phyloP scores from a whole-genome alignment of 2,329 filamentous ascomycete species.

The Pseudopyrenochaeta lycopersici region DNA sequence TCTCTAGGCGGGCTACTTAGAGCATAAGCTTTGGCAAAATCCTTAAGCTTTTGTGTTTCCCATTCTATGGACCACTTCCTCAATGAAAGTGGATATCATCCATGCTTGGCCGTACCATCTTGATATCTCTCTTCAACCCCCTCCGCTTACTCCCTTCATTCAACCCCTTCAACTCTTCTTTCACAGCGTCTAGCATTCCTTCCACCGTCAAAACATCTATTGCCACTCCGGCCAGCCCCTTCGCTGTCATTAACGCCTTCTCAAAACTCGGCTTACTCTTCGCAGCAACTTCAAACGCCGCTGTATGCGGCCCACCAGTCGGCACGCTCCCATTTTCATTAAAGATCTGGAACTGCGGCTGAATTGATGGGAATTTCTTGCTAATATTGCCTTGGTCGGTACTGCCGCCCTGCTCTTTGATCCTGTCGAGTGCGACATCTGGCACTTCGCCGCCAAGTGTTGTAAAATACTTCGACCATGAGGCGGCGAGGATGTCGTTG shows the following conservation, averaged over 20 bases:
- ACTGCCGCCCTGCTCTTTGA: slow-evolving; percentile 11
- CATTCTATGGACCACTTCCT: not conserved
- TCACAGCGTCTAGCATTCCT: slow-evolving; percentile 17
- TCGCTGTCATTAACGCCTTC: slow-evolving; percentile 19
- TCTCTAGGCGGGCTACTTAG: no score
- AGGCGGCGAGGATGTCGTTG: slow-evolving; percentile 16
- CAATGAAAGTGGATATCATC: slow-evolving; percentile 5
- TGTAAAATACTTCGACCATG: slow-evolving; percentile 10
- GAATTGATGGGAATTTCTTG: slow-evolving; percentile 22
- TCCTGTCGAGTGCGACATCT: slow-evolving; percentile 7
- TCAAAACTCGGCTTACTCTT: slow-evolving; percentile 16
- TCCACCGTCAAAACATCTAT: slow-evolving; percentile 19
- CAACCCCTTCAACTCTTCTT: slow-evolving; percentile 15
- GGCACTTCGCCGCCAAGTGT: slow-evolving; percentile 9
- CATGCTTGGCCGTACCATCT: not conserved
- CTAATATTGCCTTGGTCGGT: slow-evolving; percentile 28
- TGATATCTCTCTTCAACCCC: slow-evolving; percentile 38
- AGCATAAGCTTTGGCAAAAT: no score
- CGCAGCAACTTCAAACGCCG: slow-evolving; percentile 21
- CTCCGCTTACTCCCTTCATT: not conserved
- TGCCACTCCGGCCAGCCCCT: slow-evolving; percentile 18
- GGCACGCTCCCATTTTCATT: slow-evolving; percentile 20
- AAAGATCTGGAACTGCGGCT: slow-evolving; percentile 24
- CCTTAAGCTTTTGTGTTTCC: no score
- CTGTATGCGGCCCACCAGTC: slow-evolving; percentile 18